phyloP scores from a whole-genome alignment of 257 asterid species.

The Solanum neorickii region DNA sequence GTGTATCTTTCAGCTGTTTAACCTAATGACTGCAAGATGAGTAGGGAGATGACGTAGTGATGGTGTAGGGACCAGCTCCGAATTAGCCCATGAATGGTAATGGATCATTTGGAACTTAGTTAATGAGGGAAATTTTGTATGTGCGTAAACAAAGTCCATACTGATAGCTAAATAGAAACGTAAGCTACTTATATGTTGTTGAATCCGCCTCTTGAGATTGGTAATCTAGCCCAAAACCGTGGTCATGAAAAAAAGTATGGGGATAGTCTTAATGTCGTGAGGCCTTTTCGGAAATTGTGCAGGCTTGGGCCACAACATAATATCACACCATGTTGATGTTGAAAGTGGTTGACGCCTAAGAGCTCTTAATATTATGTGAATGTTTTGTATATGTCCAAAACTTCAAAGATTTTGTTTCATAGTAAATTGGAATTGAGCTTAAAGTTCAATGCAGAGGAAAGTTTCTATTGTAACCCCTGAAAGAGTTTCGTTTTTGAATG shows the following conservation, averaged over 20 bases:
- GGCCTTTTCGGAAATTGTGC: neutral
- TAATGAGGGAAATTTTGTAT: neutral
- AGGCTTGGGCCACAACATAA: neutral
- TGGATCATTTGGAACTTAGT: neutral
- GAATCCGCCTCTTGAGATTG: neutral
- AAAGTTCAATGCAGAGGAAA: neutral
- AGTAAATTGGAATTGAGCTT: neutral
- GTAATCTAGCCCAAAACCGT: neutral
- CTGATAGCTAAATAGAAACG: neutral
- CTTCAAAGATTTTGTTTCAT: neutral
- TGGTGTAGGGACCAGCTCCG: neutral
- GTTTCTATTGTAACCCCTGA: neutral
- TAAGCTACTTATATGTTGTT: neutral
- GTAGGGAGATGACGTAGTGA: neutral
- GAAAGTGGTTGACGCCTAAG: neutral
- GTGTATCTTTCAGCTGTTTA: neutral
- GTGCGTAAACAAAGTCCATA: neutral
- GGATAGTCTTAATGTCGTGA: neutral
- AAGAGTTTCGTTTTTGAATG: neutral
- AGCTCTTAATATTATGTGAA: neutral
- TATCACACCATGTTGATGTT: neutral
- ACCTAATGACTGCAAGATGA: neutral
- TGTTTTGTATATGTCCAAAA: neutral
- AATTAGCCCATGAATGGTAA: neutral
- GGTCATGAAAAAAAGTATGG: neutral